A percentile compares a stretch with the other conserved stretches of the same genome.
Evolutionary conservation across 2,329 filamentous ascomycete genomes (phyloP).

Genomic region (Botryosphaeria agaves): DNA sequence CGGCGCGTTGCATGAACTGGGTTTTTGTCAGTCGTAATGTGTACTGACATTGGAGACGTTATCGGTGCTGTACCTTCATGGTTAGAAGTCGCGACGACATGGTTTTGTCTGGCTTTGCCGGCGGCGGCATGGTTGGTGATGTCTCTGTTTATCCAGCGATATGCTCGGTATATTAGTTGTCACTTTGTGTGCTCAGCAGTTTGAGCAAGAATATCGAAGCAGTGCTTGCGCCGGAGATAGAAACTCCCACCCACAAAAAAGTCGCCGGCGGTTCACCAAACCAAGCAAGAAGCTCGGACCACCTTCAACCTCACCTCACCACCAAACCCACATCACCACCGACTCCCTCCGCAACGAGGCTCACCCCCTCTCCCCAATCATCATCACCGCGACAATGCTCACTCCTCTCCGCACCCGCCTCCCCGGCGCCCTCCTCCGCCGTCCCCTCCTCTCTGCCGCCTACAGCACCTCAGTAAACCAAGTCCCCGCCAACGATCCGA

Average conservation of each 20-base stretch:
- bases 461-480: conserved; percentile 18
- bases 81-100: conserved; percentile 81
- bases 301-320: too few species aligned
- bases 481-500: conserved; percentile 47
- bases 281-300: too few species aligned
- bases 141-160: too few species aligned
- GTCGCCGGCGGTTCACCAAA: too few species aligned
- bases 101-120: conserved; percentile 41
- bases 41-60: too few species aligned
- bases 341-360: background rate
- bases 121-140: conserved; percentile 6
- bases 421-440: background rate
- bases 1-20: conserved; percentile 81
- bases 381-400: background rate
- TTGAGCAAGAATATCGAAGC: too few species aligned
- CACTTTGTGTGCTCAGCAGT: too few species aligned
- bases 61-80: conserved; percentile 53
- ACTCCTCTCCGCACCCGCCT: background rate
- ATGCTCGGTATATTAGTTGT: too few species aligned
- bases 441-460: background rate
- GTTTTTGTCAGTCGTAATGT: too few species aligned
- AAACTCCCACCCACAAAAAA: too few species aligned
- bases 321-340: background rate
- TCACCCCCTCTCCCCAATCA: background rate
- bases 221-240: too few species aligned